Evolutionary conservation across 805 yeast genomes (phyloP), one percentile per base, ranked within the genome.

Genomic region (Nakazawaea peltata): DNA sequence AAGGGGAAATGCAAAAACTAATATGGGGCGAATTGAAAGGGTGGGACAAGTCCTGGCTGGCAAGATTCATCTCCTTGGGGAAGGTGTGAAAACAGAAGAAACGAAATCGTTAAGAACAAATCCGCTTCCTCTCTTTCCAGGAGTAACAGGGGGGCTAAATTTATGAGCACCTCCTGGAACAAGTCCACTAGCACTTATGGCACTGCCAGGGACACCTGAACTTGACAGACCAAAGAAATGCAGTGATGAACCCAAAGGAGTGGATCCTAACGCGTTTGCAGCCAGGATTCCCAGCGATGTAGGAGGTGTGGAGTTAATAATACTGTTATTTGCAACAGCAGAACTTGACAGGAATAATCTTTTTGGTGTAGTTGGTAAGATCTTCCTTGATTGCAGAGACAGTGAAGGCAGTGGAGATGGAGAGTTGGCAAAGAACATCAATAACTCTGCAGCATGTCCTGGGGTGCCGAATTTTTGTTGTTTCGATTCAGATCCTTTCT

Each of bases 401-500:
- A 27, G 36, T n/a, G 22, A 24, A 8, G 33, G 22, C 14, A 29
- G 32, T 16, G 41, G 41, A 5, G 41, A 37, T 1, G 95, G 95
- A 7, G 92, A 81, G 5, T 88, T 81, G 2, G 95, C 94, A 45
- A 85, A 62, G 54, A 74, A 85, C 74, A 85, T 71, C 42, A 85
- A 66, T 41, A 85, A 59, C 52, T 81, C 90, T 1, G 94, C 95
- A 11, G 94, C 95, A 55, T 82, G 92, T 32, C 39, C 34, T 9
- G 39, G 18, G n/a, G 33, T 30, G 12, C 25, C 26, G 9, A 10
- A 18, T 19, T 23, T 58, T 58, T 43, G 65, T 67, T 32, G 59
- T 55, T 37, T 50, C 53, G 30, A 46, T n/a, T n/a, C n/a, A n/a
- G n/a, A n/a, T n/a, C n/a, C 44, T 32, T 48, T 43, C 1, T 55